Evolutionary conservation across 2,329 filamentous ascomycete genomes (phyloP).

Genomic region (Pyrenochaeta sp.): DNA sequence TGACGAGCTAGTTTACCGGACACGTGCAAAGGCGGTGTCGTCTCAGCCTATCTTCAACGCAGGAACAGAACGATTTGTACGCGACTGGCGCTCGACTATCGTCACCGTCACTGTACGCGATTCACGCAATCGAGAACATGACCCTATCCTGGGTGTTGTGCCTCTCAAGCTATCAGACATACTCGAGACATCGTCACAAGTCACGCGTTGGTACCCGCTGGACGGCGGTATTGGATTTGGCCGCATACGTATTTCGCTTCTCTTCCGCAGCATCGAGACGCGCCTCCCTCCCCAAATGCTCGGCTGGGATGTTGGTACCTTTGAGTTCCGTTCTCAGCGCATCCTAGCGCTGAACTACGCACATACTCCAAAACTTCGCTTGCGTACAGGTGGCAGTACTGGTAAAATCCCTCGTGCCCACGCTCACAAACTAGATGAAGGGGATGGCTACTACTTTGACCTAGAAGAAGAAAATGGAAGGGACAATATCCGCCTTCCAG

Average conservation of each 20-base stretch:
- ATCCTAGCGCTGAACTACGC: slow-evolving; percentile 72
- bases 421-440: slow-evolving; percentile 68
- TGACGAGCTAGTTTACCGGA: slow-evolving; percentile 89
- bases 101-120: slow-evolving; percentile 90
- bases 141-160: slow-evolving; percentile 92
- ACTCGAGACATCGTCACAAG: slow-evolving; percentile 85
- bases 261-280: slow-evolving; percentile 90
- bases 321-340: slow-evolving; percentile 79
- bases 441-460: slow-evolving; percentile 68
- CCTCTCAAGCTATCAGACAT: slow-evolving; percentile 87
- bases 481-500: slow-evolving; percentile 75
- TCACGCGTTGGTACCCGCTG: slow-evolving; percentile 93
- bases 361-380: slow-evolving; percentile 71
- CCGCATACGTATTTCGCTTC: slow-evolving; percentile 83
- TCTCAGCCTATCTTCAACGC: slow-evolving; percentile 98
- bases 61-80: slow-evolving; percentile 89
- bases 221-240: slow-evolving; percentile 93
- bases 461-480: slow-evolving; percentile 60
- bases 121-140: slow-evolving; percentile 87
- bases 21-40: slow-evolving; percentile 90
- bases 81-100: slow-evolving; percentile 90
- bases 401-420: slow-evolving; percentile 71
- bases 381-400: slow-evolving; percentile 85
- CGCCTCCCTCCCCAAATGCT: slow-evolving; percentile 83
- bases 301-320: slow-evolving; percentile 95